Evolutionary conservation across 257 asterid genomes (phyloP), one percentile per base, ranked within the genome.

Genomic region (Nyctanthes arbortristis): DNA sequence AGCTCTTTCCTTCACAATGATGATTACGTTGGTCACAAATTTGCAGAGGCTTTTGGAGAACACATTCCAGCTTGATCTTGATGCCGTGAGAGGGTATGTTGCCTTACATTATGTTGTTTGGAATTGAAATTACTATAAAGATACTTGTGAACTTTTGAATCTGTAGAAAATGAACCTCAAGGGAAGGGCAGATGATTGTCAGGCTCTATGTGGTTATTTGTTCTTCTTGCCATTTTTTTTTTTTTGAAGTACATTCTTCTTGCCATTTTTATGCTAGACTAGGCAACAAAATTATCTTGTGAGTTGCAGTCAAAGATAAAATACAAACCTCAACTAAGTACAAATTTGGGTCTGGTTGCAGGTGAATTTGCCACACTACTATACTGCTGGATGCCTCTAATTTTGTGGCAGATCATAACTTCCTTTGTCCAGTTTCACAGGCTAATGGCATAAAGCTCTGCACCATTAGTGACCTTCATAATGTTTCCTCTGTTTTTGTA

Each of bases 31-130:
- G 75, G 61, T 65, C 35, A 54, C 30, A 66, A 62, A 70, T 40
- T 57, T 72, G 68, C 95, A 92, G 98, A 90, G 98, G 87, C 98
- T 90, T 40, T 71, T 92, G 34, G 98, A 92, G 79, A 92, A 82
- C 72, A 90, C 97, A 25, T 92, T 93, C 82, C 86, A 76, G 81
- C 93, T 87, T 30, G 98, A 93, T 80, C 81, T 90, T 75, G 87
- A 84, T 74, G 96, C 98, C 24, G 73, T 83, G 78, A 84, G 97
- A 84, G 97, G 90, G 98, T 93, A 79, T 84, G 94, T 69, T 74
- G 33, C 57, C 69, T 60, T 57, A 10, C 62, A 25, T 54, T 45
- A 16, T 37, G n/a, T 39, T 10, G 35, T 37, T 36, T 35, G 34
- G 70, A 39, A 61, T n/a, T 1, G 33, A 14, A 25, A 49, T 29